phyloP scores from a whole-genome alignment of 139 green algal species.

The Volvox africanus region DNA sequence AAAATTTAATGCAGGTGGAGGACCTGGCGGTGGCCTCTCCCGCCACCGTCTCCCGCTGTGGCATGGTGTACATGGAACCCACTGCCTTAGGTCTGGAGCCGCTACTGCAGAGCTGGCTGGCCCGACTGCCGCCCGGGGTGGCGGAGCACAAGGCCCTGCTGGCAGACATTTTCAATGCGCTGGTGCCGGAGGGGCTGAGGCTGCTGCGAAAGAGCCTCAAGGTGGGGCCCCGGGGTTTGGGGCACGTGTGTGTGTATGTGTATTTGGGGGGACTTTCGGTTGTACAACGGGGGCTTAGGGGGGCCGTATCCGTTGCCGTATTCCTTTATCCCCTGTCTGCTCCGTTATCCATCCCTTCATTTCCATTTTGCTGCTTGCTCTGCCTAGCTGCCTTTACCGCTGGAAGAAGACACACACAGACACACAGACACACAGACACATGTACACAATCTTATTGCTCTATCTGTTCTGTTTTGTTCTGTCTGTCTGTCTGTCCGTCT shows the following conservation, averaged over 20 bases:
- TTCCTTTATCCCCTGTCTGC: too few relatives aligned
- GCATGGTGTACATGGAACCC: constrained; percentile 92
- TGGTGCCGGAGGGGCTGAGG: constrained; percentile 75
- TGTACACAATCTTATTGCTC: too few relatives aligned
- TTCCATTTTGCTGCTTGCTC: too few relatives aligned
- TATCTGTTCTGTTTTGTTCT: too few relatives aligned
- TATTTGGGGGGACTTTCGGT: neutral
- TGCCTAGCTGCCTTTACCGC: too few relatives aligned
- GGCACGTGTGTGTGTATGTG: neutral
- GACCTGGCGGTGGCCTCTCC: constrained; percentile 81
- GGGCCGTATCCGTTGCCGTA: neutral
- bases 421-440: too few relatives aligned
- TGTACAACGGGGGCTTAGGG: neutral
- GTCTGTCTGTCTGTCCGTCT: neutral
- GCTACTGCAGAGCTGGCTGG: constrained; percentile 79
- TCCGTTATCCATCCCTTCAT: too few relatives aligned
- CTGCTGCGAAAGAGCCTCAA: constrained; percentile 78
- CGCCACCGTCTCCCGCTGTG: constrained; percentile 83
- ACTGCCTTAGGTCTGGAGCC: constrained; percentile 75
- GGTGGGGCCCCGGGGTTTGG: neutral
- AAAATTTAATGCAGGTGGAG: constrained; percentile 65
- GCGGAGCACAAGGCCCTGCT: constrained; percentile 54
- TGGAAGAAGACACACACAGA: too few relatives aligned
- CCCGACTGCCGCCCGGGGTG: constrained; percentile 59
- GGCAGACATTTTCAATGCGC: constrained; percentile 63